Base-by-base conservation (phyloP, 2,329 filamentous ascomycete species). In the Aspergillus transmontanensis region DNA sequence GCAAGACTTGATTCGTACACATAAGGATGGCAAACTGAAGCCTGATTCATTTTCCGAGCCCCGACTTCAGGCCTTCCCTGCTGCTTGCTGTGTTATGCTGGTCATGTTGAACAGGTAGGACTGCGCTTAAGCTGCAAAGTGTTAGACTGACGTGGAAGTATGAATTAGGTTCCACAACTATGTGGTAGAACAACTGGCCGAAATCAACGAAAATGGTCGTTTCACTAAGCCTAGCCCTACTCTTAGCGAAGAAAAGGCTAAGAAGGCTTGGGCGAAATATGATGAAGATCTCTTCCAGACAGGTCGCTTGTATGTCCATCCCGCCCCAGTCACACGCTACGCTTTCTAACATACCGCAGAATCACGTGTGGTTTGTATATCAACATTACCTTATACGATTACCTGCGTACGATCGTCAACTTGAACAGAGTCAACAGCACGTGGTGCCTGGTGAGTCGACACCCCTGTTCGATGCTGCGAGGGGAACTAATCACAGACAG, bases 211-310 rank as follows among this genome's bases (percentile, higher is more conserved):
- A 71, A 87, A 87, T 51, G 89, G 88, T 19, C 86, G 91, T 26
- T 97, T 97, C 78, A 86, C 84, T 0, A 89, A 87, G 64, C 92
- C 92, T 0, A 72, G 80, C 0, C 76, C 81, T 6, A 72, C 78
- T 0, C 79, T 87, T 0, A 71, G 80, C 0, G 82, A 82, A 2
- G 86, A 89, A 48, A 81, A 82, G 30, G 73, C 80, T 23, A 70
- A 75, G 59, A 73, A 78, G 32, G 79, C 81, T 6, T 90, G 87
- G 87, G 86, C 84, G 68, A 91, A 90, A 76, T 87, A 89, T 61
- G 91, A 94, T 67, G 87, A 93, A 57, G 90, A 94, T 64, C 79
- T 94, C 1, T 94, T 94, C 81, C 90, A 94, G 73, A 93, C 90
- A 0, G 90, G 89, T 10, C 85, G 91, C 9, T 81, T 94, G n/a